Evolutionary conservation across 192 early-diverging fungal species (phyloP).

Genomic region (Rhizophagus clarus): DNA sequence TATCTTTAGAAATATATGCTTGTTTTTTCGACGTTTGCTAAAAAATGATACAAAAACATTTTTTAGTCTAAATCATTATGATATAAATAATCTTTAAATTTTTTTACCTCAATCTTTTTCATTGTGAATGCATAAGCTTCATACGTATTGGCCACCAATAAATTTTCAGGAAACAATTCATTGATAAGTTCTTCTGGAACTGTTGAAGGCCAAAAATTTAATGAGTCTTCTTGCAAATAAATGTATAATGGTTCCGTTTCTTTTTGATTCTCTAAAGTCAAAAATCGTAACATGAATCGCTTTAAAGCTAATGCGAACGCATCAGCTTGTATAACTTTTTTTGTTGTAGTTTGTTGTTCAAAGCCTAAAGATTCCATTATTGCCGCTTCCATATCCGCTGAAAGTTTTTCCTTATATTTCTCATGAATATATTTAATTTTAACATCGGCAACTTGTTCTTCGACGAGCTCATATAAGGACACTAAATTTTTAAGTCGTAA

Average conservation of each 20-base stretch:
- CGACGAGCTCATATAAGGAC: background rate
- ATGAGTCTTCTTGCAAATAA: background rate
- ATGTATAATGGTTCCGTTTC: background rate
- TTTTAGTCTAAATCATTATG: too few relatives aligned
- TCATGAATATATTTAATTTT: too few relatives aligned
- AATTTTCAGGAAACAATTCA: background rate
- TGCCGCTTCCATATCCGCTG: too few relatives aligned
- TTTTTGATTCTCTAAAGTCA: conserved; percentile 4
- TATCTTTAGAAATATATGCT: too few relatives aligned
- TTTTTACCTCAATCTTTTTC: conserved; percentile 6
- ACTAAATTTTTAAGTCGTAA: conserved; percentile 26
- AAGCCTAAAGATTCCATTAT: too few relatives aligned
- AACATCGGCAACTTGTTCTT: background rate
- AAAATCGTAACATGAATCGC: conserved; percentile 24
- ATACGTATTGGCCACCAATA: conserved; percentile 8
- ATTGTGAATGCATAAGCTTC: background rate
- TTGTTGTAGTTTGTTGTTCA: too few relatives aligned
- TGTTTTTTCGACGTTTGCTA: too few relatives aligned
- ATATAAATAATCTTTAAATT: too few relatives aligned
- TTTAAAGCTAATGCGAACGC: conserved; percentile 27
- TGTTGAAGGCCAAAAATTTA: conserved; percentile 10
- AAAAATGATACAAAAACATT: too few relatives aligned
- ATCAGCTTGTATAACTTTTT: conserved; percentile 11
- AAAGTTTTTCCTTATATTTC: background rate
- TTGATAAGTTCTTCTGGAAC: conserved; percentile 1